These are phyloP conservation scores for Sugiyamaella pinicola DNA, from an alignment of 1,139 yeast species.

Conservation along the genomic window DNA sequence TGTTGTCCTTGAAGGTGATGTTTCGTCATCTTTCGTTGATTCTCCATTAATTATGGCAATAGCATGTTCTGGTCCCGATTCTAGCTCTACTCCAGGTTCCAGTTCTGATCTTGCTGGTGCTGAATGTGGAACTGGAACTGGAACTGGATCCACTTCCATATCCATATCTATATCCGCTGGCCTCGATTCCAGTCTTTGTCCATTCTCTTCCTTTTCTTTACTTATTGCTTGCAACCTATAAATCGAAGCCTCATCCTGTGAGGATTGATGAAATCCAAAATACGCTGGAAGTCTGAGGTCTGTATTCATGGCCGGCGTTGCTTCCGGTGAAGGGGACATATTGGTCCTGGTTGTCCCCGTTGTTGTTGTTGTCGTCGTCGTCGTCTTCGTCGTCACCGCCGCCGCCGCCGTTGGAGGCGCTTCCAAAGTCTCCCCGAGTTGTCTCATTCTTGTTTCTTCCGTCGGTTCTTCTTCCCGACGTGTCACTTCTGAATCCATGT, in stretches of 20 bases:
- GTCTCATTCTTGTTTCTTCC: too few species aligned
- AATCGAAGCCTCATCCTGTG: constrained; percentile 12
- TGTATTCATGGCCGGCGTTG: too few species aligned
- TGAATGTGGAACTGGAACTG: too few species aligned
- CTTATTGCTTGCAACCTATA: background rate
- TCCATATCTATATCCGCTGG: too few species aligned
- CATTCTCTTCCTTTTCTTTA: too few species aligned
- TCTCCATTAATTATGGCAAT: background rate
- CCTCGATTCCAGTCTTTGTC: too few species aligned
- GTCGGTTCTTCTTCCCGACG: background rate
- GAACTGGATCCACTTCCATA: too few species aligned
- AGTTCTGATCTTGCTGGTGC: background rate
- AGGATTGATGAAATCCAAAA: constrained; percentile 13
- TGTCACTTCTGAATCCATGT: background rate
- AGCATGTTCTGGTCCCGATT: background rate
- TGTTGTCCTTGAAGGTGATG: background rate
- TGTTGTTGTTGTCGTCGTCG: background rate
- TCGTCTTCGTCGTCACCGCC: background rate
- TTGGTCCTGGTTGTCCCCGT: too few species aligned
- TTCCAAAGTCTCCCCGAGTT: too few species aligned
- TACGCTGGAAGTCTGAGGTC: background rate
- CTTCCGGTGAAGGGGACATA: too few species aligned
- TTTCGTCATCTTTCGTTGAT: background rate
- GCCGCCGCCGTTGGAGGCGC: too few species aligned
- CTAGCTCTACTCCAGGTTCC: background rate